Evolutionary conservation across 495 filamentous ascomycete species (phyloP), one percentile per base, ranked within the genome.

Genomic region (Pyronema domesticum): DNA sequence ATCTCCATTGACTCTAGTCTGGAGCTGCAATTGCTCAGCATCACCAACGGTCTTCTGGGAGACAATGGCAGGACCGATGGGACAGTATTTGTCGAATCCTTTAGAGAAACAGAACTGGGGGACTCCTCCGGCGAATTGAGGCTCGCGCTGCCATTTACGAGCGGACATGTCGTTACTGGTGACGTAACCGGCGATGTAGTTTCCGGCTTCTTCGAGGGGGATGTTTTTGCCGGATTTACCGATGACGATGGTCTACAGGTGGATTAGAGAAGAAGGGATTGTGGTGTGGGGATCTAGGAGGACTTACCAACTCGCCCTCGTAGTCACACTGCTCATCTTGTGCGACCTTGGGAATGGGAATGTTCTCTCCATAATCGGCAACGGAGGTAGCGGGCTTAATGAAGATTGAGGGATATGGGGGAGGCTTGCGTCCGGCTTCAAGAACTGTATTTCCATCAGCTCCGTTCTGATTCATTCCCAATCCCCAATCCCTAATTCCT

Each of bases 11-110:
- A 89, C 58, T 56, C 76, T 79, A 0, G 82, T 85, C 42, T 66
- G 68, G 39, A 89, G 85, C 17, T 65, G 69, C 65, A 86, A 81
- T 7, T 19, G 1, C 14, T 65, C 69, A 64, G 85, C 81, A 33
- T 53, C 51, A n/a, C 51, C 51, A 5, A 91, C 81, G 55, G 86
- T 43, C 13, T 67, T 68, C 49, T 71, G 69, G 39, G 75, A 78
- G 15, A 87, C 83, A 58, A 91, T 86, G 0, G 82, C 85, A 11
- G 86, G 86, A 2, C 86, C 86, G 59, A 77, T 82, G 0, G 86
- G 86, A n/a, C 84, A 85, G 84, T 83, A 91, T 46, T 83, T 82
- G 69, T 94, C 86, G 60, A 87, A 91, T 3, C 85, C 81, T 65
- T 94, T 94, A 0, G 85, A 85, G 4, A 88, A 58, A 0, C 71